Percentiles rank a stretch among this genome's conserved stretches.
Conservation (phyloP, 1,284 basidiomycete genomes). For the Erythrobasidium hasegawianum region DNA sequence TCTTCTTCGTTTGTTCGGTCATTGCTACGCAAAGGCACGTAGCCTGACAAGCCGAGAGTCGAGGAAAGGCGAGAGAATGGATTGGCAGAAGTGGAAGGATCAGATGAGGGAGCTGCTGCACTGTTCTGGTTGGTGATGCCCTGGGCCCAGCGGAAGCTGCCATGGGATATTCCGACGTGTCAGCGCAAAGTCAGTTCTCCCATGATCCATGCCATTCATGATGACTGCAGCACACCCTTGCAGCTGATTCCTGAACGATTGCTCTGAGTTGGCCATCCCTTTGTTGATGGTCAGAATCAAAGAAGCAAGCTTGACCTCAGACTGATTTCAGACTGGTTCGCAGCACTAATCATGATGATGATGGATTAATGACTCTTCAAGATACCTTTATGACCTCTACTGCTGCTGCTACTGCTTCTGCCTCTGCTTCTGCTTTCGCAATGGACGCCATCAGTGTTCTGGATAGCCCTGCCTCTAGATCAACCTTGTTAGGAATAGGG, state of each 20-base stretch:
- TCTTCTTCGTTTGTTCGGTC: constrained; percentile 91
- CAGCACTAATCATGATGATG: background rate
- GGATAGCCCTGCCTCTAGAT: background rate
- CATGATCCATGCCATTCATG: background rate
- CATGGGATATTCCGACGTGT: background rate
- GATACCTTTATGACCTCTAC: background rate
- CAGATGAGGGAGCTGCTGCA: background rate
- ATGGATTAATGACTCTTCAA: background rate
- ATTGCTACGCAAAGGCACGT: constrained; percentile 79
- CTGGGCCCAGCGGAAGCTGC: constrained; percentile 31
- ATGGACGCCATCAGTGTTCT: no score
- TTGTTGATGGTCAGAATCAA: no score
- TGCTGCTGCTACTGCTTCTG: no score
- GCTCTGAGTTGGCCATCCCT: constrained; percentile 10
- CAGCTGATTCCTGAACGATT: constrained; percentile 31
- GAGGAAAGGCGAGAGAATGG: constrained; percentile 28
- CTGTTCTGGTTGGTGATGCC: constrained; percentile 12
- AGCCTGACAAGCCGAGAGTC: constrained; percentile 54
- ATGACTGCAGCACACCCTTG: constrained; percentile 24
- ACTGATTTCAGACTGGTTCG: background rate
- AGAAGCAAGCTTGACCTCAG: background rate
- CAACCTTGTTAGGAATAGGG: constrained; percentile 9
- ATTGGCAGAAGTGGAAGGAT: constrained; percentile 14
- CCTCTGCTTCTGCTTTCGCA: background rate
- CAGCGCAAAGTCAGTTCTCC: background rate